phyloP scores from a whole-genome alignment of 108 stramenopile genomes.

The Pseudonitzschia pungens region DNA sequence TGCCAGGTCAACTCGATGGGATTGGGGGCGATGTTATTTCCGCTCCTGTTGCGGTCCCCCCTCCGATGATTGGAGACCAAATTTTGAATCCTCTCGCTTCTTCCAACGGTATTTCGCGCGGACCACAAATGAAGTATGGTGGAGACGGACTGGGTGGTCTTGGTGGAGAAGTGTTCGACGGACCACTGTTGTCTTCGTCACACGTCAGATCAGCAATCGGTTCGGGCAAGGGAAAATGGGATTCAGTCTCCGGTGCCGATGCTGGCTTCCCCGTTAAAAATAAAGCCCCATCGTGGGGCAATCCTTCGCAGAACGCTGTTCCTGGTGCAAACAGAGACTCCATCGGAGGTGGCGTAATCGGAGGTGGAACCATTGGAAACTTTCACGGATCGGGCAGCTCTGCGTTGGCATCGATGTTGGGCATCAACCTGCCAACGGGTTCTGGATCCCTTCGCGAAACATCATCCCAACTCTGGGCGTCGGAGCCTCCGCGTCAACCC shows the following conservation, averaged over 20 bases:
- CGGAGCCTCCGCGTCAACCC: conserved; percentile 22
- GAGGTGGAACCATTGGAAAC: conserved; percentile 40
- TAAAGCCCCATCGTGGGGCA: conserved; percentile 28
- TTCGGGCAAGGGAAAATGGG: conserved; percentile 49
- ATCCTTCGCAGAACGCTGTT: neutral
- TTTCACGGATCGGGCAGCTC: conserved; percentile 58
- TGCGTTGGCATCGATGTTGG: conserved; percentile 82
- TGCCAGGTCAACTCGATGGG: conserved; percentile 8
- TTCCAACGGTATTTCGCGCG: conserved; percentile 5
- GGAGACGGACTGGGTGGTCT: conserved; percentile 36
- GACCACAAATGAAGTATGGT: conserved; percentile 14
- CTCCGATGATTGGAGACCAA: conserved; percentile 35
- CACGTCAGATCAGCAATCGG: conserved; percentile 32
- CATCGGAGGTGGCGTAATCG: conserved; percentile 42
- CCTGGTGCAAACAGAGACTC: conserved; percentile 16
- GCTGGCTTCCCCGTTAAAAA: conserved; percentile 9
- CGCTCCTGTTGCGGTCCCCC: conserved; percentile 40
- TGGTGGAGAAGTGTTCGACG: conserved; percentile 60
- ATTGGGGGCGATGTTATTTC: conserved; percentile 53
- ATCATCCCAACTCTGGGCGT: conserved; percentile 34
- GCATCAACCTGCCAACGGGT: conserved; percentile 79
- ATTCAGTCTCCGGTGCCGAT: conserved; percentile 13
- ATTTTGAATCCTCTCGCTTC: conserved; percentile 26
- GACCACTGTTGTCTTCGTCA: conserved; percentile 28
- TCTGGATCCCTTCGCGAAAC: conserved; percentile 73